Evolutionary conservation across 345 rosid species (phyloP), one percentile per base, ranked within the genome.

Genomic region (Salix koriyanagi): DNA sequence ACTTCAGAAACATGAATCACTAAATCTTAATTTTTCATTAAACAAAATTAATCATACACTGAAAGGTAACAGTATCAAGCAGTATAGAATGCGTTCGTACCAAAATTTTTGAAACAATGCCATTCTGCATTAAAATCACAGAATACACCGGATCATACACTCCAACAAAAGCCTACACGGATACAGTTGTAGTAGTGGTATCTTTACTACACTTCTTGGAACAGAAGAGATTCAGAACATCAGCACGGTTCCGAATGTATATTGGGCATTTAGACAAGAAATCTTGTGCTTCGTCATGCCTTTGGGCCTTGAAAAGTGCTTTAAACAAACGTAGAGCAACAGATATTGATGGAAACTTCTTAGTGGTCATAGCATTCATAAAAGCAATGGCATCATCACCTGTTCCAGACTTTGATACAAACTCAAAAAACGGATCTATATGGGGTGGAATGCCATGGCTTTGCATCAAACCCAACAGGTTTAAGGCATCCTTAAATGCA

Each of bases 141-240:
- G 65, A 80, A 50, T 54, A 65, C 46, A 46, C 68, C 14, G 32
- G 2, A 34, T 69, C n/a, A 50, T 56, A 79, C 62, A 69, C 58
- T 75, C 64, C 67, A 68, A 56, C 54, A 76, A 78, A 50, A 77
- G 75, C 69, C 78, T 80, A 81, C 68, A 82, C 83, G 60, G 84
- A 66, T 50, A 68, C 82, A 52, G 79, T 48, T 73, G 83, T 39
- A 42, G 87, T 73, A 69, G 79, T 66, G 58, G 71, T 62, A 75
- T 67, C 76, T 66, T 69, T 34, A 50, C 37, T 48, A 50, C 37
- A 41, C 60, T 79, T 72, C 46, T 46, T 68, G 9, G 60, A 81
- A 82, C 65, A 82, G 78, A 96, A 94, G 82, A 96, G 92, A 86
- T 89, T 85, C 83, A 92, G 81, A 79, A 92, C 90, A 85, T 94